Percentiles rank a stretch among this genome's conserved stretches.
Conservation (phyloP, 441 rosid genomes). For the Manihot esculenta region DNA sequence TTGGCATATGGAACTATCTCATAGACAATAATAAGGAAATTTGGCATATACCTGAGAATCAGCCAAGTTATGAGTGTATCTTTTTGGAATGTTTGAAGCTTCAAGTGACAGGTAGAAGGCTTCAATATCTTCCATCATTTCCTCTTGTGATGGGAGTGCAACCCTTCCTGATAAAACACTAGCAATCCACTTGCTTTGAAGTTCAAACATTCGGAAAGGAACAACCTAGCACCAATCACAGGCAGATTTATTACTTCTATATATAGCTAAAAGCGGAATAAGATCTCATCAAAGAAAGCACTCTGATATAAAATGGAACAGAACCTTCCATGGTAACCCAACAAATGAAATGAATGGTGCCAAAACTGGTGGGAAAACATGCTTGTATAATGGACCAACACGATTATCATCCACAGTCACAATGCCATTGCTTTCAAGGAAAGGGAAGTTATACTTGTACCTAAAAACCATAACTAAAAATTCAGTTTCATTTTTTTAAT, state of each 20-base stretch:
- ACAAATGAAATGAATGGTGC: slow-evolving; percentile 77
- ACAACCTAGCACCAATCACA: slow-evolving; percentile 32
- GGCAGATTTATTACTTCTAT: background rate
- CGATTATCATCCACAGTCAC: slow-evolving; percentile 65
- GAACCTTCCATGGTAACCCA: slow-evolving; percentile 75
- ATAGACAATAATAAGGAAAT: background rate
- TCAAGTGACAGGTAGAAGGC: slow-evolving; percentile 48
- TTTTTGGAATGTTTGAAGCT: slow-evolving; percentile 50
- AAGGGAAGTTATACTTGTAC: slow-evolving; percentile 69
- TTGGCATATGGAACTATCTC: background rate
- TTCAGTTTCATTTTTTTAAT: background rate
- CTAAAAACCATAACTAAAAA: slow-evolving; percentile 20
- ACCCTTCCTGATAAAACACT: slow-evolving; percentile 58
- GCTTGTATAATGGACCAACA: slow-evolving; percentile 71
- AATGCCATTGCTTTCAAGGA: slow-evolving; percentile 59
- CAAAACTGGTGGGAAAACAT: slow-evolving; percentile 61
- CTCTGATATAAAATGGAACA: slow-evolving; percentile 1
- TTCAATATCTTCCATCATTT: slow-evolving; percentile 58
- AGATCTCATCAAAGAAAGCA: slow-evolving; percentile 1
- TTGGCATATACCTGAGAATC: slow-evolving; percentile 32
- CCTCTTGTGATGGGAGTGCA: slow-evolving; percentile 49
- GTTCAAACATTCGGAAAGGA: slow-evolving; percentile 57
- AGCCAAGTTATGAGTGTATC: slow-evolving; percentile 49
- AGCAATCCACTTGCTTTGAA: slow-evolving; percentile 83
- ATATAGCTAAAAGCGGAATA: background rate